These are phyloP conservation scores for Rhodotorula sp. DNA, from an alignment of 1,284 basidiomycete species.

Conservation along the genomic window DNA sequence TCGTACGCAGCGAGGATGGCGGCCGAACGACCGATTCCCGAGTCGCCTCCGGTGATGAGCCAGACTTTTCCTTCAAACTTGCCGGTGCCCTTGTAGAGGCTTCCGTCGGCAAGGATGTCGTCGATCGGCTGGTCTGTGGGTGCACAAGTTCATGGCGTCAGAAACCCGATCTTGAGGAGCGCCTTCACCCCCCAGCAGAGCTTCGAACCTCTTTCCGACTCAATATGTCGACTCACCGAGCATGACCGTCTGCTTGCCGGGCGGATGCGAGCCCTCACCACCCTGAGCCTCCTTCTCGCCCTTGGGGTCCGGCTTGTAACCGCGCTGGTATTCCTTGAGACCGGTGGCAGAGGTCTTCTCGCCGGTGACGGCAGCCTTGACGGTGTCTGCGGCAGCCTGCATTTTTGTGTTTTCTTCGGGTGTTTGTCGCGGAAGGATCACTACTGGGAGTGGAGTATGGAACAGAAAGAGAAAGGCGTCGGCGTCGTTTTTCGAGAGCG, in stretches of 20 bases:
- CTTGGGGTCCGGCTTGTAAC: slow-evolving; percentile 12
- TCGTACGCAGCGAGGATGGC: slow-evolving; percentile 56
- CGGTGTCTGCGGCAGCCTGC: slow-evolving; percentile 7
- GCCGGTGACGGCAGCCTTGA: slow-evolving; percentile 3
- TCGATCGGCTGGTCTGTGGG: slow-evolving; percentile 47
- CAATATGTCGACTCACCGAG: slow-evolving; percentile 4
- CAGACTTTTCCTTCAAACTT: slow-evolving; percentile 26
- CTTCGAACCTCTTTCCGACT: neutral
- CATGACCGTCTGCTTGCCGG: slow-evolving; percentile 25
- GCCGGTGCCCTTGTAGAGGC: slow-evolving; percentile 37
- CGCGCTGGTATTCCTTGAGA: slow-evolving; percentile 6
- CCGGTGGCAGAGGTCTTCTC: neutral
- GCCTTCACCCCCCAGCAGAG: neutral
- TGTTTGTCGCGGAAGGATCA: neutral
- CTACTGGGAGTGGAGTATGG: neutral
- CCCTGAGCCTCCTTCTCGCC: slow-evolving; percentile 23
- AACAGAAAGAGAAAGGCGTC: neutral
- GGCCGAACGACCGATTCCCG: slow-evolving; percentile 54
- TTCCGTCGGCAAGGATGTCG: slow-evolving; percentile 57
- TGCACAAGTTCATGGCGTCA: too few relatives aligned
- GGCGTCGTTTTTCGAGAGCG: neutral
- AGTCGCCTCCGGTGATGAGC: slow-evolving; percentile 58
- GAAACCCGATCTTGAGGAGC: neutral
- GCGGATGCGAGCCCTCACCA: slow-evolving; percentile 26
- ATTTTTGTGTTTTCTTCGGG: neutral